Evolutionary conservation across 2,329 filamentous ascomycete species (phyloP), one percentile per base, ranked within the genome.

Genomic region (Fusarium citri): DNA sequence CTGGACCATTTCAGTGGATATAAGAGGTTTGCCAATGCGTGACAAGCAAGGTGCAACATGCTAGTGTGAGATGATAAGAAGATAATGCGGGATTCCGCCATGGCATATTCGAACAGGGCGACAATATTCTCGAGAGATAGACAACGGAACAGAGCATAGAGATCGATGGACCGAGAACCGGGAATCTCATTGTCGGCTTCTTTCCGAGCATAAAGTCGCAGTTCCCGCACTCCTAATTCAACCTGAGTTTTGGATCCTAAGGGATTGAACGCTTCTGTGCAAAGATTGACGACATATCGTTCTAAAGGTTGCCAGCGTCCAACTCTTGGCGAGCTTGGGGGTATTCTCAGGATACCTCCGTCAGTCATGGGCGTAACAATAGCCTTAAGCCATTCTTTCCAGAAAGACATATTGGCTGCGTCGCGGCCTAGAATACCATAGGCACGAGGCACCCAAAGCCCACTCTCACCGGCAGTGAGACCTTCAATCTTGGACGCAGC

Each of bases 401-500:
- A 99, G 81, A 99, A 98, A 31, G 90, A 89, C 69, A 94, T 94
- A 81, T 97, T 88, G 64, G 89, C 91, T 15, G 86, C 86, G 78
- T 99, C 96, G 67, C 93, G 88, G 34, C 96, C 96, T 67, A 99
- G 85, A 66, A 99, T 91, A 62, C 96, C 96, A 77, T 97, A 99
- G 2, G 95, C 94, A 69, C 96, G 88, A 20, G 96, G 96, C 53
- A 94, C 94, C 96, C 96, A 99, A 64, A 98, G 90, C 4, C 95
- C 96, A 55, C 94, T 98, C 78, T 98, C 96, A 45, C 95, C 94
- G 71, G 97, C 93, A 0, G 95, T 98, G 66, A 99, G 85, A 22
- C 96, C 96, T 78, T 99, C 96, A 66, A 99, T 99, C 82, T 97
- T 98, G 53, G 94, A 95, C 30, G 96, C 95, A 46, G 96, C 96